Conservation (phyloP, 306 rosid species). For the Trifolium pratense region DNA sequence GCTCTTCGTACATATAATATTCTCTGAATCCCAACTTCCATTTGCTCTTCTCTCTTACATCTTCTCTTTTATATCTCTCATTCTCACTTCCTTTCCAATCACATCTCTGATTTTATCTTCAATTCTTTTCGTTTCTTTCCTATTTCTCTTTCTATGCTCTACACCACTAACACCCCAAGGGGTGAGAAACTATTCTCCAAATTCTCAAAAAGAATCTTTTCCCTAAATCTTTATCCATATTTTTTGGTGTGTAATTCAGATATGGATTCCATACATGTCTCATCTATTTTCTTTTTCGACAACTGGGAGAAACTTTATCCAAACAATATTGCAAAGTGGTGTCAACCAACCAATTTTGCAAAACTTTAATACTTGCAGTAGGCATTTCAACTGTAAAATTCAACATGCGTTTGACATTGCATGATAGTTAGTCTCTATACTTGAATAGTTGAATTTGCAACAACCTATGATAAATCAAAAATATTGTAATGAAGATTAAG, state of each 20-base stretch:
- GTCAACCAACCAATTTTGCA: not conserved
- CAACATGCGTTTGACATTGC: not conserved
- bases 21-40: not conserved
- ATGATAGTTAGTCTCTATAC: too few relatives aligned
- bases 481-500: too few relatives aligned
- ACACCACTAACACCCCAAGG: constrained; percentile 1
- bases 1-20: not conserved
- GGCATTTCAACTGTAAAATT: not conserved
- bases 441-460: too few relatives aligned
- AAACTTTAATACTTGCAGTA: not conserved
- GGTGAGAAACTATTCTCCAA: not conserved
- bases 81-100: not conserved
- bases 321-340: not conserved
- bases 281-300: not conserved
- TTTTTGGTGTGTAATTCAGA: not conserved
- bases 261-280: constrained; percentile 2
- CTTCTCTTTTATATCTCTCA: not conserved
- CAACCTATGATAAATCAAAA: too few relatives aligned
- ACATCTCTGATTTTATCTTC: not conserved
- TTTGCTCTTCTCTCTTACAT: not conserved
- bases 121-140: not conserved
- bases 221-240: not conserved
- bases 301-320: not conserved
- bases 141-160: not conserved
- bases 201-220: not conserved